Evolutionary conservation across 2,329 filamentous ascomycete species (phyloP).

Genomic region (Colletotrichum paranaense): DNA sequence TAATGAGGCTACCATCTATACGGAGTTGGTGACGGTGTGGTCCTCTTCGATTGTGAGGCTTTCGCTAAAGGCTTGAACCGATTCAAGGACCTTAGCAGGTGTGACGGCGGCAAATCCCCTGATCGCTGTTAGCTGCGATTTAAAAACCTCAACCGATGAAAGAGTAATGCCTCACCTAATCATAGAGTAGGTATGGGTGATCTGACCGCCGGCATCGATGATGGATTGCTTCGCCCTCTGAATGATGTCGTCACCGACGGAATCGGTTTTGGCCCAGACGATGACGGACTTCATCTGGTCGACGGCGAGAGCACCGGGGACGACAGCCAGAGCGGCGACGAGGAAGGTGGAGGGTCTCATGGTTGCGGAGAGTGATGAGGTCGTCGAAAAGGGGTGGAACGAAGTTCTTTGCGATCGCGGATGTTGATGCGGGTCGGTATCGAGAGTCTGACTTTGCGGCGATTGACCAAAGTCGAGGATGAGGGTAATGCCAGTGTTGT

Average conservation of each 20-base stretch:
- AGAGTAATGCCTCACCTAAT: conserved; percentile 68
- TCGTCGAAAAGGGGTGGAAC: not conserved
- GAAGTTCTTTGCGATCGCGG: not conserved
- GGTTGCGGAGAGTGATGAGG: conserved; percentile 38
- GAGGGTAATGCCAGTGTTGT: conserved; percentile 9
- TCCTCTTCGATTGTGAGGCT: conserved; percentile 79
- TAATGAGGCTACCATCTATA: not conserved
- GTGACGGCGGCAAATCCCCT: conserved; percentile 85
- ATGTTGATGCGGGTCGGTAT: not conserved
- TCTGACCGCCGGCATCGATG: conserved; percentile 75
- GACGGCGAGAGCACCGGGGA: conserved; percentile 70
- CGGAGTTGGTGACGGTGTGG: conserved; percentile 64
- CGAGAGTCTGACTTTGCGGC: conserved; percentile 1
- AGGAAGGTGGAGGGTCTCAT: conserved; percentile 74
- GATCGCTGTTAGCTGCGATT: conserved; percentile 40
- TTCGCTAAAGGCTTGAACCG: conserved; percentile 68
- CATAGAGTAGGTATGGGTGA: conserved; percentile 81
- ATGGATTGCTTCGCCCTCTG: conserved; percentile 79
- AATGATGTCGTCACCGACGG: conserved; percentile 73
- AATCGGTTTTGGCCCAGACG: conserved; percentile 79
- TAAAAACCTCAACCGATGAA: too few species aligned
- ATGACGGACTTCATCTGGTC: conserved; percentile 80
- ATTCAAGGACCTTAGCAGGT: conserved; percentile 75
- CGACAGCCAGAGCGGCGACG: conserved; percentile 65
- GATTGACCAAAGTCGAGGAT: conserved; percentile 15